Conservation (phyloP, 345 rosid species). For the Eucalyptus marginata region DNA sequence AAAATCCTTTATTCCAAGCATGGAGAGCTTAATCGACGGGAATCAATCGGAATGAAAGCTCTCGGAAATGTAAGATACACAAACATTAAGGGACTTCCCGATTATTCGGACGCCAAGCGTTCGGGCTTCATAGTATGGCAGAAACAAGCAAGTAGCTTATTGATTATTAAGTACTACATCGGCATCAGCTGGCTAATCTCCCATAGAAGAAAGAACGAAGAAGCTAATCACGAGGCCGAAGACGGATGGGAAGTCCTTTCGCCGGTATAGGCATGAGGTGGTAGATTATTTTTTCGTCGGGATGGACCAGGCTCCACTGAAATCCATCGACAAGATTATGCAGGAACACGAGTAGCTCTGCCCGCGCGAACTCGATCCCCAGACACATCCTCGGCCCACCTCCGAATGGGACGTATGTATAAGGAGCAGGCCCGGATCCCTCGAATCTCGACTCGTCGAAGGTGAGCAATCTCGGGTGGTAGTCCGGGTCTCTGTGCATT, state of each 20-base stretch:
- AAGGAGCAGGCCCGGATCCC: constrained; percentile 1
- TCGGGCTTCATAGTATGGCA: not conserved
- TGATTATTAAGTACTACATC: not conserved
- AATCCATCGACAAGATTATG: constrained; percentile 5
- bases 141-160: not conserved
- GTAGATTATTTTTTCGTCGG: not conserved
- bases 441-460: constrained; percentile 13
- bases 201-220: not conserved
- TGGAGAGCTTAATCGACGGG: not conserved
- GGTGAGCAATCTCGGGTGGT: not conserved
- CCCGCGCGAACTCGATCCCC: constrained; percentile 3
- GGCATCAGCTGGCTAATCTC: not conserved
- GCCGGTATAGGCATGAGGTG: constrained; percentile 3
- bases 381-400: constrained; percentile 11
- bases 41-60: not conserved
- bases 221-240: not conserved
- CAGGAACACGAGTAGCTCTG: constrained; percentile 7
- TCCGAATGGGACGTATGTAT: constrained; percentile 10
- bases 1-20: not conserved
- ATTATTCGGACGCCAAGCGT: not conserved
- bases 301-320: not conserved
- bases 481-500: not conserved
- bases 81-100: not conserved
- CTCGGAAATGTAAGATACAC: not conserved
- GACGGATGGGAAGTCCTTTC: constrained; percentile 4